Evolutionary conservation across 1,284 basidiomycete genomes (phyloP).

Genomic region (Ganoderma sinense): DNA sequence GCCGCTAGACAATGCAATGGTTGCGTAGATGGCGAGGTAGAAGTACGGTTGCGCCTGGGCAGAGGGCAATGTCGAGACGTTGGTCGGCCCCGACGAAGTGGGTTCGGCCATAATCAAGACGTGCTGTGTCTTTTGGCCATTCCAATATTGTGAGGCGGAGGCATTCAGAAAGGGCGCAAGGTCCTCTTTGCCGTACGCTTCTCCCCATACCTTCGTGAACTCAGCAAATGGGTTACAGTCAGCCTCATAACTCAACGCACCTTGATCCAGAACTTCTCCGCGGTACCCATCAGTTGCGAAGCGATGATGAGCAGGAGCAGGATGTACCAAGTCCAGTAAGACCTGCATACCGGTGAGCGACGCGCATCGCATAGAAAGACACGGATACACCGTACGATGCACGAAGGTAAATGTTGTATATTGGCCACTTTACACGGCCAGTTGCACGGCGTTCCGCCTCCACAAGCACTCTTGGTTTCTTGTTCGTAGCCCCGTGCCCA

Average conservation of each 20-base stretch:
- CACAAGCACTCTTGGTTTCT: slow-evolving; percentile 67
- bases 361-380: background rate
- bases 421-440: slow-evolving; percentile 80
- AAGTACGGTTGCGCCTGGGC: slow-evolving; percentile 66
- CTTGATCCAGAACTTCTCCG: slow-evolving; percentile 81
- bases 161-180: slow-evolving; percentile 10
- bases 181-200: slow-evolving; percentile 55
- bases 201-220: slow-evolving; percentile 62
- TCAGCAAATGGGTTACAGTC: background rate
- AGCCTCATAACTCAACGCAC: slow-evolving; percentile 42
- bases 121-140: slow-evolving; percentile 42
- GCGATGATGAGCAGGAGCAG: slow-evolving; percentile 56
- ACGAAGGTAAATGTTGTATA: slow-evolving; percentile 82
- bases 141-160: slow-evolving; percentile 30
- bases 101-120: slow-evolving; percentile 40
- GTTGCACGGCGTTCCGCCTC: slow-evolving; percentile 76
- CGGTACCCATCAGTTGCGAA: slow-evolving; percentile 56
- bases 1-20: slow-evolving; percentile 58
- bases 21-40: slow-evolving; percentile 68
- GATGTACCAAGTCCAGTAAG: slow-evolving; percentile 70
- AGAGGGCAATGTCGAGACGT: slow-evolving; percentile 44
- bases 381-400: slow-evolving; percentile 54
- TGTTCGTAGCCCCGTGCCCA: slow-evolving; percentile 28
- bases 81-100: background rate
- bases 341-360: slow-evolving; percentile 44